Percentiles rank a stretch among this genome's conserved stretches.
These are phyloP conservation scores for Leucaena leucocephala DNA, from an alignment of 306 rosid species.

Conservation along the genomic window DNA sequence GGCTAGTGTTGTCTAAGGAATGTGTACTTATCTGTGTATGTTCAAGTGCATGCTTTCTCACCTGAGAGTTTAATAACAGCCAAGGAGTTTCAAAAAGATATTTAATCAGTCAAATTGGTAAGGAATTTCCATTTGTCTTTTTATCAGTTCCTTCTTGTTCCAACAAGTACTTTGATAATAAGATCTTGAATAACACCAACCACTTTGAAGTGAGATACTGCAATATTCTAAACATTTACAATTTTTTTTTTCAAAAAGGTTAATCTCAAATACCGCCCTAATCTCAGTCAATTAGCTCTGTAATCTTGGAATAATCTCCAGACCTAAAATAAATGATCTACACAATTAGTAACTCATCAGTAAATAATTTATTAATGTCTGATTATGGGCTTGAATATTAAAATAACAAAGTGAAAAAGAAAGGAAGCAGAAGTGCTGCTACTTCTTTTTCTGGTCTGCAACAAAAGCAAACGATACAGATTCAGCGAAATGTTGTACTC, in stretches of 20 bases:
- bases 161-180: neutral
- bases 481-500: neutral
- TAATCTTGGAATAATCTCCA: neutral
- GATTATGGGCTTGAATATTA: neutral
- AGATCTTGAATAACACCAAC: neutral
- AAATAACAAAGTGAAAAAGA: neutral
- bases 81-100: neutral
- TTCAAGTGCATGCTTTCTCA: constrained; percentile 47
- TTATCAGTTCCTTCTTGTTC: neutral
- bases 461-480: neutral
- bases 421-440: neutral
- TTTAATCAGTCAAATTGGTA: neutral
- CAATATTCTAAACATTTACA: neutral
- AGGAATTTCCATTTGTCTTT: neutral
- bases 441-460: constrained; percentile 6
- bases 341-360: neutral
- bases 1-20: constrained; percentile 20
- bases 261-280: neutral
- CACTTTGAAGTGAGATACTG: neutral
- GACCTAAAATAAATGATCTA: neutral
- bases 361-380: neutral
- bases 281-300: neutral
- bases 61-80: neutral
- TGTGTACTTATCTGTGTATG: constrained; percentile 32
- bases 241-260: neutral